Percentiles rank a stretch among this genome's conserved stretches.
Conservation (phyloP, 1,284 basidiomycete genomes). For the Somion occarium region DNA sequence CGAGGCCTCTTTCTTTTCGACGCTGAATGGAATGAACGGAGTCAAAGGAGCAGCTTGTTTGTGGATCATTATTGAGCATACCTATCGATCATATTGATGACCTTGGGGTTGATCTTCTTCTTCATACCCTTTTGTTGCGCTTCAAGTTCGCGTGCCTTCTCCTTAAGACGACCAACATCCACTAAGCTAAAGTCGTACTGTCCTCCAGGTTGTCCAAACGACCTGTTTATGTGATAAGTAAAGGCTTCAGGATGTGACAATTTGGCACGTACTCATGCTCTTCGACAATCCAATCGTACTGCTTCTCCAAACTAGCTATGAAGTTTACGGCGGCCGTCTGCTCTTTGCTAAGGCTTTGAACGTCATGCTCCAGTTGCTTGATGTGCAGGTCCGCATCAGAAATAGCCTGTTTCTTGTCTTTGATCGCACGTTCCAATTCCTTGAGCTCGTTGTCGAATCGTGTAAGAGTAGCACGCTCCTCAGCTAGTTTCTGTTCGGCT, state of each 20-base stretch:
- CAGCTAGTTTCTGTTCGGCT: conserved; percentile 70
- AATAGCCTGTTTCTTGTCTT: conserved; percentile 76
- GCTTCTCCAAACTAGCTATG: conserved; percentile 69
- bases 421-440: conserved; percentile 77
- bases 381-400: conserved; percentile 68
- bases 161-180: conserved; percentile 62
- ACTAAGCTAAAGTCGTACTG: conserved; percentile 82
- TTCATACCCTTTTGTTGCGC: conserved; percentile 83
- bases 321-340: conserved; percentile 38
- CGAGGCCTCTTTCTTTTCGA: conserved; percentile 90
- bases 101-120: conserved; percentile 95
- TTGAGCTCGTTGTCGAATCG: conserved; percentile 88
- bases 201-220: conserved; percentile 80
- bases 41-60: background rate
- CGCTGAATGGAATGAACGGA: conserved; percentile 42
- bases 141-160: conserved; percentile 76
- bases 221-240: conserved; percentile 31
- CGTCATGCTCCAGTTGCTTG: conserved; percentile 54
- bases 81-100: conserved; percentile 95
- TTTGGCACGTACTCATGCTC: conserved; percentile 69
- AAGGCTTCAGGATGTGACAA: background rate
- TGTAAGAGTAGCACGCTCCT: conserved; percentile 82
- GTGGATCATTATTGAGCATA: conserved; percentile 31
- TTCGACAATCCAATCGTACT: conserved; percentile 85
- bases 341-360: conserved; percentile 50